Percentiles rank a stretch among this genome's conserved stretches.
Conservation (phyloP, 148 eudicot species). For the Beta vulgaris region DNA sequence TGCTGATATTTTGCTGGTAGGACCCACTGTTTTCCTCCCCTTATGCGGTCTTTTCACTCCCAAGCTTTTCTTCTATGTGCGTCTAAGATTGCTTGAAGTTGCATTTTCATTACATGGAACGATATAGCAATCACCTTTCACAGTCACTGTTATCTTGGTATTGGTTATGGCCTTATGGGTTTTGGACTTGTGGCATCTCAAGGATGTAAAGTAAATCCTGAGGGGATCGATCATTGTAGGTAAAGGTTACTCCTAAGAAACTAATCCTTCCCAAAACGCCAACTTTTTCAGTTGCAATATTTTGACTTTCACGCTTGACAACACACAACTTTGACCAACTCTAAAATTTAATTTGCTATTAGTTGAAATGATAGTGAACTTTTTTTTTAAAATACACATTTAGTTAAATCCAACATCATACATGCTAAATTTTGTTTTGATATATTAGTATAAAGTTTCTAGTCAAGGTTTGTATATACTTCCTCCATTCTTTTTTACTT, state of each 20-base stretch:
- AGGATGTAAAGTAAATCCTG: background rate
- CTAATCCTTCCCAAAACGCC: background rate
- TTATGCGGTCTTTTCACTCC: too few species aligned
- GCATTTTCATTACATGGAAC: background rate
- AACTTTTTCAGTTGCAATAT: too few species aligned
- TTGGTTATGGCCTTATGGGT: background rate
- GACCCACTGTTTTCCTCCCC: background rate
- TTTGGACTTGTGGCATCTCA: background rate
- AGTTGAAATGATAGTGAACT: too few species aligned
- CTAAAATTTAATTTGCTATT: too few species aligned
- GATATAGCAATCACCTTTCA: background rate
- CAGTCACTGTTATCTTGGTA: background rate
- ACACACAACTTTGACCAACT: too few species aligned
- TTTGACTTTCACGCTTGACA: too few species aligned
- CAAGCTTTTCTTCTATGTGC: background rate
- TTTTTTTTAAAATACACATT: too few species aligned
- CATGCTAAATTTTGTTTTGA: too few species aligned
- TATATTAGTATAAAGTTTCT: too few species aligned
- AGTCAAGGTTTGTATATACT: too few species aligned
- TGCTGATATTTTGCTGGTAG: slow-evolving; percentile 72
- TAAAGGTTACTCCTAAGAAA: background rate
- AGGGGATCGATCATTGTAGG: background rate
- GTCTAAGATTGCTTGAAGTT: background rate
- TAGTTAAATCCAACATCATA: too few species aligned
- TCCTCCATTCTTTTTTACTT: too few species aligned